phyloP scores from a whole-genome alignment of 495 filamentous ascomycete species.

The Penicillium parvum region DNA sequence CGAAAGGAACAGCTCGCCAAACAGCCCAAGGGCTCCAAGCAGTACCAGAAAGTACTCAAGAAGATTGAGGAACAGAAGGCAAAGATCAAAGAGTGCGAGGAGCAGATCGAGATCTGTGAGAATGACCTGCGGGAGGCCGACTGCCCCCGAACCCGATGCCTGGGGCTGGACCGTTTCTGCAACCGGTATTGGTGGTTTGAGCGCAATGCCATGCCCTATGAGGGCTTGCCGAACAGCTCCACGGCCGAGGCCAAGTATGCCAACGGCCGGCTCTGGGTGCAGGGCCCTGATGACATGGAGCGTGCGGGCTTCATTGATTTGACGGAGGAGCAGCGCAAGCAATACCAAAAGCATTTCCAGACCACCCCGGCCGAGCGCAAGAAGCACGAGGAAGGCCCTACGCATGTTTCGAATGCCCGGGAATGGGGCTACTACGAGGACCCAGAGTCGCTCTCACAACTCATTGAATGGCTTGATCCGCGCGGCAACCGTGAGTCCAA shows the following conservation, averaged over 20 bases:
- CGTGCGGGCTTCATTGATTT: slow-evolving; percentile 79
- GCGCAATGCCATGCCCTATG: slow-evolving; percentile 96
- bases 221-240: slow-evolving; percentile 79
- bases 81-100: slow-evolving; percentile 72
- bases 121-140: slow-evolving; percentile 91
- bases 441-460: slow-evolving; percentile 65
- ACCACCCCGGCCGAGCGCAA: slow-evolving; percentile 83
- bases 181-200: slow-evolving; percentile 99
- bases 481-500: slow-evolving; percentile 79
- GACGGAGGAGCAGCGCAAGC: slow-evolving; percentile 59
- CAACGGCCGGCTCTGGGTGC: slow-evolving; percentile 93
- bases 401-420: slow-evolving; percentile 66
- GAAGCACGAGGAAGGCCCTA: slow-evolving; percentile 77
- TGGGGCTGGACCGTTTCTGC: slow-evolving; percentile 93
- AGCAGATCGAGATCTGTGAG: slow-evolving; percentile 76
- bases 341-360: slow-evolving; percentile 59
- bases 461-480: slow-evolving; percentile 84
- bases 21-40: slow-evolving; percentile 79
- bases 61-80: slow-evolving; percentile 84
- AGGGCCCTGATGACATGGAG: slow-evolving; percentile 89
- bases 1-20: slow-evolving; percentile 75
- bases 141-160: slow-evolving; percentile 79
- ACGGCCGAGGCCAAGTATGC: slow-evolving; percentile 84
- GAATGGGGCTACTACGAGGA: slow-evolving; percentile 93
- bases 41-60: slow-evolving; percentile 79